Percentiles rank a stretch among this genome's conserved stretches.
phyloP scores from a whole-genome alignment of 768 basidiomycete genomes.

The Lentinula sp. region DNA sequence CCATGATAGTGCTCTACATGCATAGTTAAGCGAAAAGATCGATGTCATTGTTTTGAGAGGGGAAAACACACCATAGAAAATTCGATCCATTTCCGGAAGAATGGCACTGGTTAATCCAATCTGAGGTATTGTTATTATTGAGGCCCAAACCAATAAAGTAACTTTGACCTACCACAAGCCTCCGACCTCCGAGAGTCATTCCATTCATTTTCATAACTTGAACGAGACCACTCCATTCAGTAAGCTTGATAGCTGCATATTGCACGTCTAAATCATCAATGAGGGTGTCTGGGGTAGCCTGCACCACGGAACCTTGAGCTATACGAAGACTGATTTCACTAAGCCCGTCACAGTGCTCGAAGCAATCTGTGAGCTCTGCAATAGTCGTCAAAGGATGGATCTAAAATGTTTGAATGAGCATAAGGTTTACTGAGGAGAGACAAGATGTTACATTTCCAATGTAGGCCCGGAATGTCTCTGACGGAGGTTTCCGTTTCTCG shows the following conservation, averaged over 20 bases:
- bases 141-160: background rate
- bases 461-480: background rate
- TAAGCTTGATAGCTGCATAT: conserved; percentile 50
- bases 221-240: conserved; percentile 24
- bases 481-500: background rate
- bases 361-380: conserved; percentile 24
- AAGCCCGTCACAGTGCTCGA: conserved; percentile 31
- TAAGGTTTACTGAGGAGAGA: background rate
- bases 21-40: background rate
- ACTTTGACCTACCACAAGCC: conserved; percentile 28
- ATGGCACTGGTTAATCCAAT: conserved; percentile 7
- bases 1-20: background rate
- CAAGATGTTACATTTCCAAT: conserved; percentile 55
- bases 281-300: background rate
- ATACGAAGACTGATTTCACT: conserved; percentile 32
- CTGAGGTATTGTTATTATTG: background rate
- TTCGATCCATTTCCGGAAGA: conserved; percentile 3
- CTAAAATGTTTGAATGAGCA: conserved; percentile 15
- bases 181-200: conserved; percentile 23
- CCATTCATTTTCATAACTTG: conserved; percentile 38
- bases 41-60: background rate
- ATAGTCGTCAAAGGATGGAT: conserved; percentile 29
- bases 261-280: conserved; percentile 26
- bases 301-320: conserved; percentile 32
- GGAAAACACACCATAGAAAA: background rate